Evolutionary conservation across 495 filamentous ascomycete species (phyloP), one percentile per base, ranked within the genome.

Genomic region (Aspergillus leporis): DNA sequence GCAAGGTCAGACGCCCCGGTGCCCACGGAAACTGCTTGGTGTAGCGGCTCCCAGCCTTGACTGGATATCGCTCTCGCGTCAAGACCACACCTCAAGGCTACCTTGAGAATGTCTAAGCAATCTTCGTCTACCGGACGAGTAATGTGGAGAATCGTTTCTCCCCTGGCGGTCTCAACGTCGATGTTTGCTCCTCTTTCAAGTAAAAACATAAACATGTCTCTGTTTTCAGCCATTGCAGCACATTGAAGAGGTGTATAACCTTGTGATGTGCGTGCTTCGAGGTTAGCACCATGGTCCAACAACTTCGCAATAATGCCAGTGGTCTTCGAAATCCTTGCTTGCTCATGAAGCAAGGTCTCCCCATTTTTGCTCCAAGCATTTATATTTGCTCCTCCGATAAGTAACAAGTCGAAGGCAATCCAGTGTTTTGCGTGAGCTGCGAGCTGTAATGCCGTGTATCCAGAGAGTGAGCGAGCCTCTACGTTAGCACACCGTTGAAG

Each of bases 161-260:
- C 70, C 19, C 61, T 66, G 3, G 70, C 58, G 9, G 69, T 74
- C 4, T 70, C 31, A 0, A 71, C 56, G 21, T 69, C 61, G 3
- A 70, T 28, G 1, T 68, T 69, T 12, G 73, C 72, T 0, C 72
- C 72, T 12, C 55, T 14, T 0, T 69, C 63, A 0, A 75, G 4
- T 0, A 76, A 62, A 13, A 70, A 63, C 0, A 54, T 21, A 47
- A 76, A 69, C 60, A 72, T 73, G 0, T 41, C 9, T 34, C 60
- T 67, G 50, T 72, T 75, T 3, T 70, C 73, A 5, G 13, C 25
- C 16, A 61, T 30, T 1, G 72, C 74, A 5, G 76, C 73, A 40
- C 53, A 70, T 28, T 79, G 73, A 0, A 79, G 53, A 0, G 74
- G 61, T 0, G 70, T 74, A 23, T 67, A 65, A 5, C 70, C 67